Evolutionary conservation across 1,284 basidiomycete species (phyloP).

Genomic region (Trichosporon faecale): DNA sequence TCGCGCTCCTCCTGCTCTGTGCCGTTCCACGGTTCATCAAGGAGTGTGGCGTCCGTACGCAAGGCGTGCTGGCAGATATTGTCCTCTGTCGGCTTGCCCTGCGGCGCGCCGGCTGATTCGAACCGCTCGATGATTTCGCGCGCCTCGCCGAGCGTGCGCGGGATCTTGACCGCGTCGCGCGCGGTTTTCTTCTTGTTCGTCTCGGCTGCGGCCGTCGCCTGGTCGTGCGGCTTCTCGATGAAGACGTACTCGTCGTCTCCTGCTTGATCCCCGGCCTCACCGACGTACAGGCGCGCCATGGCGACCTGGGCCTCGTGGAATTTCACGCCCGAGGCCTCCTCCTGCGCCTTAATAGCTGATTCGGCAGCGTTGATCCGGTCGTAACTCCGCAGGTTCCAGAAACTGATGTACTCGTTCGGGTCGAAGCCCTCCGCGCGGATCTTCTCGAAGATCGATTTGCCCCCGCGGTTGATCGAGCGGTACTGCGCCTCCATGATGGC

Average conservation of each 20-base stretch:
- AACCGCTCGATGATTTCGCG: conserved; percentile 63
- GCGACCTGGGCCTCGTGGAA: conserved; percentile 85
- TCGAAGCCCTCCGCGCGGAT: conserved; percentile 74
- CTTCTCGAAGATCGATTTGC: conserved; percentile 77
- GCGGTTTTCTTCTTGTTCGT: conserved; percentile 49
- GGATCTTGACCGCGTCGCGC: conserved; percentile 54
- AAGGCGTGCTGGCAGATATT: conserved; percentile 63
- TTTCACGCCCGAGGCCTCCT: conserved; percentile 67
- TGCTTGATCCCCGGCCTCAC: conserved; percentile 22
- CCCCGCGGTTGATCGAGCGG: conserved; percentile 80
- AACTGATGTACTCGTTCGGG: conserved; percentile 63
- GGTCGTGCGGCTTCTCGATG: conserved; percentile 53
- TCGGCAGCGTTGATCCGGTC: conserved; percentile 80
- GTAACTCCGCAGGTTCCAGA: conserved; percentile 85
- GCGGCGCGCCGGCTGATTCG: conserved; percentile 59
- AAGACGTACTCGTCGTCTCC: conserved; percentile 51
- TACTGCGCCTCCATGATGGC: conserved; percentile 54
- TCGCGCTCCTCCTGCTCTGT: conserved; percentile 74
- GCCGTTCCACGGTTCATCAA: conserved; percentile 76
- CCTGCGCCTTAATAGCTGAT: conserved; percentile 66
- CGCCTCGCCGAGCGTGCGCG: conserved; percentile 60
- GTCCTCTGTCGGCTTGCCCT: conserved; percentile 26
- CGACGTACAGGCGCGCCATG: conserved; percentile 76
- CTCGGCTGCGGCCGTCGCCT: conserved; percentile 61
- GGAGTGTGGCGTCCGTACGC: conserved; percentile 60